A percentile compares a stretch with the other conserved stretches of the same genome.
phyloP scores from a whole-genome alignment of 2,329 filamentous ascomycete species.

The Dichotomopilus funicola region DNA sequence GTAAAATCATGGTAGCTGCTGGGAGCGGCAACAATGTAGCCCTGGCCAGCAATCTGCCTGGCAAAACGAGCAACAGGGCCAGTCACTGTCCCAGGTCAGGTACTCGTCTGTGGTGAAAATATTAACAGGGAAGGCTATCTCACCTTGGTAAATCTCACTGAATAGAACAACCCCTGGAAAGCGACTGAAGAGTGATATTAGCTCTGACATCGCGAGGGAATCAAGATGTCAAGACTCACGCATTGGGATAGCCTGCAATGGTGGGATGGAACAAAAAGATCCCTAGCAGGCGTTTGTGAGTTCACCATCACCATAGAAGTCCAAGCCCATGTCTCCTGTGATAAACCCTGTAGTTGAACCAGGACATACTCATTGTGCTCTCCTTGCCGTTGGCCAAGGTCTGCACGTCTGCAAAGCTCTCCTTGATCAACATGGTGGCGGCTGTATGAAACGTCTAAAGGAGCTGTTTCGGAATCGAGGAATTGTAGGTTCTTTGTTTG shows the following conservation, averaged over 20 bases:
- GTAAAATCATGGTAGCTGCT: conserved; percentile 93
- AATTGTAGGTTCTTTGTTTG: too few relatives aligned
- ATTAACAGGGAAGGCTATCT: conserved; percentile 2
- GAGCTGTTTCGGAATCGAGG: background rate
- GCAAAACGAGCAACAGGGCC: conserved; percentile 85
- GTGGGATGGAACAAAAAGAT: conserved; percentile 85
- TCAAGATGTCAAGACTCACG: conserved; percentile 42
- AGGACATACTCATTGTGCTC: conserved; percentile 41
- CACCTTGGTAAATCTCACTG: conserved; percentile 94
- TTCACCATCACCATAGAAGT: background rate
- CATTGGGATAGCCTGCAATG: conserved; percentile 78
- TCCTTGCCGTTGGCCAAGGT: conserved; percentile 48
- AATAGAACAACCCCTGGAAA: conserved; percentile 87
- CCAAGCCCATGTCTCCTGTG: background rate
- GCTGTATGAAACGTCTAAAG: background rate
- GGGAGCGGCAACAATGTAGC: conserved; percentile 87
- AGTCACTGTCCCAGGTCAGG: conserved; percentile 55
- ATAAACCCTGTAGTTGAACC: background rate
- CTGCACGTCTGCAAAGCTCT: conserved; percentile 45
- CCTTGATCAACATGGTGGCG: conserved; percentile 46
- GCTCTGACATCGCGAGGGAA: background rate
- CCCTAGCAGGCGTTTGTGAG: conserved; percentile 43
- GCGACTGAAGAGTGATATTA: conserved; percentile 34
- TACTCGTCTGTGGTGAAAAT: background rate
- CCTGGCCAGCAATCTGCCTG: conserved; percentile 83